Percentiles rank a stretch among this genome's conserved stretches.
Evolutionary conservation across 208 protist genomes (phyloP).

Genomic region (Angomonas deanei): DNA sequence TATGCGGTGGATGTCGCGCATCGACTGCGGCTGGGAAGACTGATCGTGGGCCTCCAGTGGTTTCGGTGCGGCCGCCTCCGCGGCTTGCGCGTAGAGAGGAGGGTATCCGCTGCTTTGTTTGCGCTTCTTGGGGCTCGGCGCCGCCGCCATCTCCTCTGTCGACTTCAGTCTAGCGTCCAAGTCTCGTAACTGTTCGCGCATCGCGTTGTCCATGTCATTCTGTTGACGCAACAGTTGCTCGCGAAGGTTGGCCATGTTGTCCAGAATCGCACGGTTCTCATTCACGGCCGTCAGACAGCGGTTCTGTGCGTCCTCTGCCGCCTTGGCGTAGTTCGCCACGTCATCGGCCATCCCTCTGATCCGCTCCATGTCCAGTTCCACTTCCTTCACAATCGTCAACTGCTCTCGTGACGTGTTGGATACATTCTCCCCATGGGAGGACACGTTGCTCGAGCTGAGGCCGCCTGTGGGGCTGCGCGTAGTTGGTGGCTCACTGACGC

Average conservation of each 20-base stretch:
- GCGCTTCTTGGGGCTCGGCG: not conserved
- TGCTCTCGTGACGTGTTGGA: not conserved
- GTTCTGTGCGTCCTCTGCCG: conserved; percentile 22
- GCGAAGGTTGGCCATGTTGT: not conserved
- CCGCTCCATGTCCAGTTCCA: conserved; percentile 2
- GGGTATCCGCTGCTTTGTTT: not conserved
- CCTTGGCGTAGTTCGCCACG: conserved; percentile 11
- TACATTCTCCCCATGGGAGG: not conserved
- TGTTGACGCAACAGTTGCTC: not conserved
- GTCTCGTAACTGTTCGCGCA: not conserved
- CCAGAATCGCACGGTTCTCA: conserved; percentile 11
- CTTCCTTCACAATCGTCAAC: not conserved
- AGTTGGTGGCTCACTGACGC: conserved; percentile 1
- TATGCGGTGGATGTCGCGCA: not conserved
- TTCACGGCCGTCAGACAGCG: conserved; percentile 15
- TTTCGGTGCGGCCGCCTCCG: not conserved
- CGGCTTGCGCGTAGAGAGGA: not conserved
- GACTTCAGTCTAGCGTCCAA: not conserved
- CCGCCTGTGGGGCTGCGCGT: not conserved
- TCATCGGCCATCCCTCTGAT: conserved; percentile 8
- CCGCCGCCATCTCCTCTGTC: not conserved
- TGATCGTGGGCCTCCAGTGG: not conserved
- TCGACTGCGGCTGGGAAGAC: not conserved
- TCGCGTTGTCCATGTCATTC: not conserved
- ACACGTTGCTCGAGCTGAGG: not conserved